phyloP scores from a whole-genome alignment of 805 yeast species.

The Hanseniaspora lindneri region DNA sequence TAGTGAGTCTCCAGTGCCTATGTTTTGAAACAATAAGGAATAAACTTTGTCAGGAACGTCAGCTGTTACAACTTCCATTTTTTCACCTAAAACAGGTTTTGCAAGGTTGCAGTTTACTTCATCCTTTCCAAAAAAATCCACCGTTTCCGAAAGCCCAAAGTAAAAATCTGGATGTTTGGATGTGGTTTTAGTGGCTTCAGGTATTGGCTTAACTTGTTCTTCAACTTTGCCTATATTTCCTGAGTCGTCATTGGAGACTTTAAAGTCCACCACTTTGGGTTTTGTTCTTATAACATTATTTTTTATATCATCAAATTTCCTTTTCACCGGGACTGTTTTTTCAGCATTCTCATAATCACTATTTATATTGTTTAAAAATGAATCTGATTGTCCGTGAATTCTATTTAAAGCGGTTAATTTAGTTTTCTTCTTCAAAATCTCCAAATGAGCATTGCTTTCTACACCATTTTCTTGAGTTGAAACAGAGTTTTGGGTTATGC shows the following conservation, averaged over 20 bases:
- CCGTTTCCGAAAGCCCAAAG: background rate
- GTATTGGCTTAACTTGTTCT: conserved; percentile 15
- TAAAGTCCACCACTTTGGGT: background rate
- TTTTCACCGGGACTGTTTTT: background rate
- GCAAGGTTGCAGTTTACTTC: conserved; percentile 20
- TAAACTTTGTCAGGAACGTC: conserved; percentile 20
- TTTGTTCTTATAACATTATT: background rate
- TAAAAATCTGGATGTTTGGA: conserved; percentile 7
- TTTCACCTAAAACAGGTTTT: conserved; percentile 21
- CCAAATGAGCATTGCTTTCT: too few relatives aligned
- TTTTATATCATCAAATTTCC: background rate
- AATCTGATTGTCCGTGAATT: background rate
- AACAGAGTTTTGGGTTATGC: too few relatives aligned
- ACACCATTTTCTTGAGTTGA: background rate
- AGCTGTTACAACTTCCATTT: conserved; percentile 14
- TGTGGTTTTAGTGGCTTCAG: too few relatives aligned
- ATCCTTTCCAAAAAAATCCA: background rate
- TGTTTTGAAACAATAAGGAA: background rate
- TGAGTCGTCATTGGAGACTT: too few relatives aligned
- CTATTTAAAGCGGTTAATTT: background rate
- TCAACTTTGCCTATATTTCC: too few relatives aligned
- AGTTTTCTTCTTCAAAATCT: background rate
- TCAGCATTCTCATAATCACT: background rate
- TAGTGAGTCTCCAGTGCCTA: too few relatives aligned
- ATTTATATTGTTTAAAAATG: background rate